Evolutionary conservation across 495 filamentous ascomycete species (phyloP).

Genomic region (Penicillium egyptiacum): DNA sequence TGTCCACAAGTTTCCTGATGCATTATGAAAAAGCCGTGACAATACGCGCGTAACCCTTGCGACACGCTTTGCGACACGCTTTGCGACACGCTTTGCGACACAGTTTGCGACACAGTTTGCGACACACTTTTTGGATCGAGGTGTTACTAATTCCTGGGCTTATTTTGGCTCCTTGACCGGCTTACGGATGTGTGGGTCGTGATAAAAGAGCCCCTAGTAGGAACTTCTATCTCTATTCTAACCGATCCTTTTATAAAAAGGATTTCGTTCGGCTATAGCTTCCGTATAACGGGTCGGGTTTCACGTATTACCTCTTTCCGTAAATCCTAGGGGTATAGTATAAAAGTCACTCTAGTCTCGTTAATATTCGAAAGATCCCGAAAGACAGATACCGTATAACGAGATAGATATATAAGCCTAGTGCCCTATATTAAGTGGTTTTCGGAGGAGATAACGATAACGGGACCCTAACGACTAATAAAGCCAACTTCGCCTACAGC

Average conservation of each 20-base stretch:
- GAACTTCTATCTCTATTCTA: conserved; percentile 11
- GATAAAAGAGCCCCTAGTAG: conserved; percentile 6
- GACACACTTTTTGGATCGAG: too few species aligned
- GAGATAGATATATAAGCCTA: conserved; percentile 3
- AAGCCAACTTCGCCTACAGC: conserved; percentile 3
- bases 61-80: too few species aligned
- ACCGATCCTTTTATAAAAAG: conserved; percentile 13
- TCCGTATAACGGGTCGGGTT: not conserved
- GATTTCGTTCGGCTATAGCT: conserved; percentile 10
- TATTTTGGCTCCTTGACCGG: too few species aligned
- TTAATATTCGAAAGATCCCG: conserved; percentile 8
- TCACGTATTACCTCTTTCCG: not conserved
- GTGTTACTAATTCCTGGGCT: too few species aligned
- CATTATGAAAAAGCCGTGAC: not conserved
- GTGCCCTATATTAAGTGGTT: conserved; percentile 1
- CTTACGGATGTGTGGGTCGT: too few species aligned
- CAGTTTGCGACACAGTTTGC: too few species aligned
- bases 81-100: too few species aligned
- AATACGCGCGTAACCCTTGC: not conserved
- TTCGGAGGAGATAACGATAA: conserved; percentile 1
- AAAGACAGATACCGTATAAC: conserved; percentile 5
- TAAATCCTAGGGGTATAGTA: conserved; percentile 2
- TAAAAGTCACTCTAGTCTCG: conserved; percentile 1
- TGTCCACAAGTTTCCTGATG: not conserved
- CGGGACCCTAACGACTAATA: not conserved